A percentile compares a stretch with the other conserved stretches of the same genome.
Evolutionary conservation across 352 stramenopile genomes (phyloP).

Genomic region (Discostella stelligera): DNA sequence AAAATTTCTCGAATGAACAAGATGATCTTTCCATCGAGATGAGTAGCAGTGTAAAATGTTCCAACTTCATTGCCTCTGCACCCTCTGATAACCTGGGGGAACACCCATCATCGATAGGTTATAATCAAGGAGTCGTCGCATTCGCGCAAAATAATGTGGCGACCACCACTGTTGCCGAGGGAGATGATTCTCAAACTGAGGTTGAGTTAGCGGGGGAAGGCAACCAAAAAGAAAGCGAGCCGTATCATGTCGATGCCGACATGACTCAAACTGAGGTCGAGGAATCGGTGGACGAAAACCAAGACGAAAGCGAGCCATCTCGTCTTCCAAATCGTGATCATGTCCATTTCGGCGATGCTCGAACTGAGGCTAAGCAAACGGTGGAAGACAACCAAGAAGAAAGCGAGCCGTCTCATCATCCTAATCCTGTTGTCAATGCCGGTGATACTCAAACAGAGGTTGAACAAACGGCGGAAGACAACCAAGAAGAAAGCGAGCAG

Average conservation of each 20-base stretch:
- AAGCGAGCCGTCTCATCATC: too few relatives aligned
- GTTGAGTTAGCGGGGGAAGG: background rate
- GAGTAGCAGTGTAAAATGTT: background rate
- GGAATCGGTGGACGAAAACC: too few relatives aligned
- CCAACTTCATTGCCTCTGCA: background rate
- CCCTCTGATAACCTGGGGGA: background rate
- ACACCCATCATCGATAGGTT: background rate
- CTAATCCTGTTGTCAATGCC: too few relatives aligned
- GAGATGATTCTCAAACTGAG: background rate
- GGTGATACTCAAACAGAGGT: too few relatives aligned
- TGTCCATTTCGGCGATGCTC: too few relatives aligned
- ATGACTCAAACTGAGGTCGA: too few relatives aligned
- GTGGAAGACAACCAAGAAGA: conserved; percentile 20
- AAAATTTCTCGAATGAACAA: conserved; percentile 21
- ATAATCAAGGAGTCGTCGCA: background rate
- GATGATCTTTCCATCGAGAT: background rate
- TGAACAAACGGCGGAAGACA: too few relatives aligned
- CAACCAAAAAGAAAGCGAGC: conserved; percentile 12
- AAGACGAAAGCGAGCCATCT: too few relatives aligned
- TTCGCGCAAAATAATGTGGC: background rate
- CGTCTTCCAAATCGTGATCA: too few relatives aligned
- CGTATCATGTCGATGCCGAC: too few relatives aligned
- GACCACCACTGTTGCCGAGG: background rate
- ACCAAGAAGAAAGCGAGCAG: too few relatives aligned
- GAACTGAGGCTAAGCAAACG: background rate